Percentiles rank a stretch among this genome's conserved stretches.
These are phyloP conservation scores for Iberis pinnata DNA, from an alignment of 345 rosid genomes.

Conservation along the genomic window DNA sequence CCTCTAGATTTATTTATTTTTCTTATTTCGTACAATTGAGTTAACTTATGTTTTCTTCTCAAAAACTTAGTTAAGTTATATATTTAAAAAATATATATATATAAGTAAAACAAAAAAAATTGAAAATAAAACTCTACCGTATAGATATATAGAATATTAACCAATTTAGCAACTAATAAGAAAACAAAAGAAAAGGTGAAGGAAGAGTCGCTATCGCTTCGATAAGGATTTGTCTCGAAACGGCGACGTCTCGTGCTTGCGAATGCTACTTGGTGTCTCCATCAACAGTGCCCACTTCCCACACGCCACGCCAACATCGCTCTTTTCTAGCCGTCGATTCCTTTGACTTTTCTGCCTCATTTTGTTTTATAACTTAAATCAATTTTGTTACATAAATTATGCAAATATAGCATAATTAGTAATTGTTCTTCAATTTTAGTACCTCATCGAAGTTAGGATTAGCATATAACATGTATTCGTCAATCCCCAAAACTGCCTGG, in stretches of 20 bases:
- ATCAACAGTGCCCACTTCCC: constrained; percentile 22
- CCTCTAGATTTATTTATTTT: too few relatives aligned
- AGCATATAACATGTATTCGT: not conserved
- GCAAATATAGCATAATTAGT: too few relatives aligned
- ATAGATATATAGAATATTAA: too few relatives aligned
- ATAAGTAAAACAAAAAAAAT: too few relatives aligned
- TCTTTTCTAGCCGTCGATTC: constrained; percentile 23
- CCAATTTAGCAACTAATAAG: not conserved
- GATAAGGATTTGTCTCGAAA: constrained; percentile 20
- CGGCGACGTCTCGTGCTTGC: constrained; percentile 28
- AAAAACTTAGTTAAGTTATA: too few relatives aligned
- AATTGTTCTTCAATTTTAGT: too few relatives aligned
- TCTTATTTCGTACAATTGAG: too few relatives aligned
- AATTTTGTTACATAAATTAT: too few relatives aligned
- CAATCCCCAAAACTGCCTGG: not conserved
- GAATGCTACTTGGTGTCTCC: constrained; percentile 15
- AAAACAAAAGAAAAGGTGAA: not conserved
- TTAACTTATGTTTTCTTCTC: too few relatives aligned
- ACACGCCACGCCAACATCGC: constrained; percentile 27
- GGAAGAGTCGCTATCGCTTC: constrained; percentile 22
- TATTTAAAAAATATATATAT: too few relatives aligned
- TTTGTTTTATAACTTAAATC: not conserved
- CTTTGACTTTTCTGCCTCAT: constrained; percentile 22
- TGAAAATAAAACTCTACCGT: too few relatives aligned
- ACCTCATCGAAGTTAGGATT: not conserved